Evolutionary conservation across 2,329 filamentous ascomycete genomes (phyloP), one percentile per base, ranked within the genome.

Genomic region (Tolypocladium paradoxum): DNA sequence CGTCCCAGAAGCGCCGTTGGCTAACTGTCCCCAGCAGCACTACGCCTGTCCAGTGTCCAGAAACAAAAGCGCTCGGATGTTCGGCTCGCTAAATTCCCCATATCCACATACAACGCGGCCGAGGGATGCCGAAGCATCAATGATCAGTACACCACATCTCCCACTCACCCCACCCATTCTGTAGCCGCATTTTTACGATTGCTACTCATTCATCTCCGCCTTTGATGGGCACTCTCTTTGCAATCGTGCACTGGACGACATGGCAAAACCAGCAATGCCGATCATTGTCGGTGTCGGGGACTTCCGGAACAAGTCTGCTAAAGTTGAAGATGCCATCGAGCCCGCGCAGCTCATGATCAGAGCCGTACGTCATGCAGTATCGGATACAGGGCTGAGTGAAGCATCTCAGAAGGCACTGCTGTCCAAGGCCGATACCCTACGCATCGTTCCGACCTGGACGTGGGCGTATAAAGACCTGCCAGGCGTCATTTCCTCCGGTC

Each of bases 391-490:
- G 63, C 14, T 59, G 63, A 2, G 50, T 60, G 6, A 57, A 58
- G 29, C 49, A 2, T 37, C 52, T 14, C 52, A 50, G n/a, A 20
- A 48, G 22, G 22, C 36, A 3, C 35, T 57, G 14, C 29, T 54
- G 16, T 12, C 60, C 0, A 40, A 67, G 0, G 76, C 84, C 51
- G 82, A 85, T 61, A 80, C 76, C 57, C 70, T 87, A 47, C 71
- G 76, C 45, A 75, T 84, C 4, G 81, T 85, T 11, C 74, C 72
- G 40, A 80, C 79, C 0, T 87, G 83, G 83, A 84, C 83, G 0
- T 85, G 83, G 83, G 76, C 78, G 0, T 86, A 86, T 61, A 65
- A 72, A 1, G 76, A 86, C 61, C 65, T 85, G 2, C 80, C 82
- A 0, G 72, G 70, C 6, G 66, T 81, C 1, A 62, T 87, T 6